Percentiles rank a stretch among this genome's conserved stretches.
Evolutionary conservation across 2,329 filamentous ascomycete genomes (phyloP).

Genomic region (Aspergillus ibericus): DNA sequence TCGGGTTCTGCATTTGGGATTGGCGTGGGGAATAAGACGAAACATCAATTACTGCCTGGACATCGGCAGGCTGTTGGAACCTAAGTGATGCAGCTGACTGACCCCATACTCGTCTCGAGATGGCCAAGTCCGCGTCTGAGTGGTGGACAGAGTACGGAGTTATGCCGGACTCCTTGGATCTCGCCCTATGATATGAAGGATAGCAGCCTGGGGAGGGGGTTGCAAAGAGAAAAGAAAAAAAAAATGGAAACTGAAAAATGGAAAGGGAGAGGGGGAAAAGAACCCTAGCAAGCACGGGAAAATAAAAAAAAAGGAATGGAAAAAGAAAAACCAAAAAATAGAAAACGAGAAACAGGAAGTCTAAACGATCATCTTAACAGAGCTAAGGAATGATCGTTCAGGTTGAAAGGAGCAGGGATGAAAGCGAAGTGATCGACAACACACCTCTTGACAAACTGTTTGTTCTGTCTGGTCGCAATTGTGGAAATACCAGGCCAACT

Average conservation of each 20-base stretch:
- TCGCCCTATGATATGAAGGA: neutral
- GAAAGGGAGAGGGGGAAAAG: neutral
- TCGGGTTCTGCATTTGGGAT: neutral
- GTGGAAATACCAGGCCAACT: neutral
- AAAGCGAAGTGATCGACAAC: neutral
- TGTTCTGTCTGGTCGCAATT: neutral
- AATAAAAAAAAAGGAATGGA: neutral
- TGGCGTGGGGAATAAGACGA: neutral
- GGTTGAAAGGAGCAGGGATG: neutral
- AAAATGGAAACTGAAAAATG: neutral
- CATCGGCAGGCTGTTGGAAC: neutral
- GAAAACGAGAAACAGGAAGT: neutral
- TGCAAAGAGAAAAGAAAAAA: neutral
- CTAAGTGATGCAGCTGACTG: neutral
- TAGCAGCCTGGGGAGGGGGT: neutral
- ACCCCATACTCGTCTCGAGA: neutral
- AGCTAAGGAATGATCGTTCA: neutral
- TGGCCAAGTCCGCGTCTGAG: neutral
- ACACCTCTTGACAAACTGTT: neutral
- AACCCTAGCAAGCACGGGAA: neutral
- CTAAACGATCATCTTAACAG: neutral
- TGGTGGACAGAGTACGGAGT: neutral
- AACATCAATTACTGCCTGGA: neutral
- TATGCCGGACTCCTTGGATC: neutral
- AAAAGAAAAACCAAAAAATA: neutral